Conservation (phyloP, 2,329 filamentous ascomycete species). For the Rutstroemia sydowiana region DNA sequence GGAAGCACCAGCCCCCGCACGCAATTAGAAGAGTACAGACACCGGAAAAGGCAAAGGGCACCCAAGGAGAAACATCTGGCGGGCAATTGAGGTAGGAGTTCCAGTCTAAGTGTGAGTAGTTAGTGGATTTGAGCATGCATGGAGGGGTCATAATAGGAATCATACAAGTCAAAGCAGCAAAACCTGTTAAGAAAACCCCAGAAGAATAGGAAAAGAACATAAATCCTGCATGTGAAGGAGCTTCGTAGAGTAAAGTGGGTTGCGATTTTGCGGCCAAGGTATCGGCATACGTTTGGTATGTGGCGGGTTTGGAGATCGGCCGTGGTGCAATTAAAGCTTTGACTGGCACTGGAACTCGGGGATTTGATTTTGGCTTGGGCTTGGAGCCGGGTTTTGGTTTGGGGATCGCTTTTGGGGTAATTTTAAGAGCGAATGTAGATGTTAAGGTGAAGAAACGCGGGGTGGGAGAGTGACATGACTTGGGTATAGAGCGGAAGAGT, state of each 20-base stretch:
- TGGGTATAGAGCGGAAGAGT: constrained; percentile 10
- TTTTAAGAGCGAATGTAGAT: too few species aligned
- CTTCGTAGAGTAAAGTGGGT: constrained; percentile 56
- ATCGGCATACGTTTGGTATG: constrained; percentile 43
- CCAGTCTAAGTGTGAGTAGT: constrained; percentile 24
- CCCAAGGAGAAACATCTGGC: constrained; percentile 46
- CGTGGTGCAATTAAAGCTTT: background rate
- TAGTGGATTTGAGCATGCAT: background rate
- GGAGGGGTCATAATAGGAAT: background rate
- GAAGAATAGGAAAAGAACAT: constrained; percentile 52
- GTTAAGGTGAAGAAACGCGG: constrained; percentile 19
- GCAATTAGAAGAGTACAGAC: constrained; percentile 52
- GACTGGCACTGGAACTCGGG: background rate
- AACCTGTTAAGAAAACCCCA: constrained; percentile 45
- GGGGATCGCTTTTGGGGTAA: constrained; percentile 15
- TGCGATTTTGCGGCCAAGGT: constrained; percentile 46
- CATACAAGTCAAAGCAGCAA: constrained; percentile 41
- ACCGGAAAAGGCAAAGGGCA: constrained; percentile 48
- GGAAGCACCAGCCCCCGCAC: constrained; percentile 53
- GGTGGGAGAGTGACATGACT: constrained; percentile 10
- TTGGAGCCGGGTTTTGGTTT: constrained; percentile 5
- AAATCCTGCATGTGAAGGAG: constrained; percentile 56
- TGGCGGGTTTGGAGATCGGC: constrained; percentile 6
- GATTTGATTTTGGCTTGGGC: background rate
- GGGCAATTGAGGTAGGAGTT: constrained; percentile 42